Conservation (phyloP, 2,329 filamentous ascomycete genomes). For the Colletotrichum orchidophilum region DNA sequence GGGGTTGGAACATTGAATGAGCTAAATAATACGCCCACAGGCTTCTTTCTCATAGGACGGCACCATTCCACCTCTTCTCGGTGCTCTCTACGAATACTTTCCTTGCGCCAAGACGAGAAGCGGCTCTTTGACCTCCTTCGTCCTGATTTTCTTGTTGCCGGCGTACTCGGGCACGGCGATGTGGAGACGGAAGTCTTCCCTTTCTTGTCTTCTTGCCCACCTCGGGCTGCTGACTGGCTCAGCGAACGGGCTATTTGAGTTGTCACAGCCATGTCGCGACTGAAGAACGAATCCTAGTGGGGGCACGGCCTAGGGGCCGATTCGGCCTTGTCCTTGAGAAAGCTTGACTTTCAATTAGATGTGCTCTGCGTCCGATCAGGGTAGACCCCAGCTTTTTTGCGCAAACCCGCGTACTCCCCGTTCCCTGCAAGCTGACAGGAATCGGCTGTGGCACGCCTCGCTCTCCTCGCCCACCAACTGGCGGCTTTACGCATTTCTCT, state of each 20-base stretch:
- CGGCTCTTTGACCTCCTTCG: conserved; percentile 17
- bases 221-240: not conserved
- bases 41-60: not conserved
- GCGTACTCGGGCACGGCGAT: not conserved
- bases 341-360: not conserved
- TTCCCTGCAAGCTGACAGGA: not conserved
- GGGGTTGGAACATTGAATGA: not conserved
- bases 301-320: conserved; percentile 6
- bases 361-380: not conserved
- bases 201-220: not conserved
- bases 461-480: not conserved
- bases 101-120: not conserved
- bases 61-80: not conserved
- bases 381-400: not conserved
- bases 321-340: not conserved
- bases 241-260: conserved; percentile 17
- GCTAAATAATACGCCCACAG: not conserved
- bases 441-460: not conserved
- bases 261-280: conserved; percentile 33
- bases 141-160: conserved; percentile 6
- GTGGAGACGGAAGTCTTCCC: not conserved
- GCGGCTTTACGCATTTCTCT: not conserved
- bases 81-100: not conserved
- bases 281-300: not conserved
- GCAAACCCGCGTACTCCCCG: too few species aligned